Percentiles rank a stretch among this genome's conserved stretches.
Evolutionary conservation across 2,329 filamentous ascomycete species (phyloP).

Genomic region (Phaeosphaeriaceae sp.): DNA sequence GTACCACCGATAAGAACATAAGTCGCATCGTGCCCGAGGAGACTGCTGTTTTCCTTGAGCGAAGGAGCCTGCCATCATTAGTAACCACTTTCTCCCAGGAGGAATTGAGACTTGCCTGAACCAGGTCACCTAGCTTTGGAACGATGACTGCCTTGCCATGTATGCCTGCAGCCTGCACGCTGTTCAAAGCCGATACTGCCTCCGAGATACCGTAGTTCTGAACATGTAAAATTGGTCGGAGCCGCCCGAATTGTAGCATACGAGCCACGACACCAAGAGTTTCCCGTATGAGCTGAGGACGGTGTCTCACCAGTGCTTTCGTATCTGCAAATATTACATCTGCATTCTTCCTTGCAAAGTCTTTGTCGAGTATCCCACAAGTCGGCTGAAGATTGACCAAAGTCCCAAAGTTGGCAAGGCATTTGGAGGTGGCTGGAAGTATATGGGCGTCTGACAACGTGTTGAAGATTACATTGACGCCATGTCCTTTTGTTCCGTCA

Average conservation of each 20-base stretch:
- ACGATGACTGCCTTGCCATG: conserved; percentile 26
- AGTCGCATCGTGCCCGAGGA: conserved; percentile 17
- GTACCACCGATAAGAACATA: conserved; percentile 33
- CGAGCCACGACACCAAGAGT: conserved; percentile 19
- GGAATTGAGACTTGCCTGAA: conserved; percentile 20
- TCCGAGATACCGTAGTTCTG: conserved; percentile 19
- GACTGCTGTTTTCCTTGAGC: background rate
- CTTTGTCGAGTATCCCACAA: conserved; percentile 24
- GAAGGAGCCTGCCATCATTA: background rate
- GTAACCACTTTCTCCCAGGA: conserved; percentile 31
- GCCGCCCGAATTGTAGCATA: conserved; percentile 22
- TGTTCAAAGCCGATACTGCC: conserved; percentile 18
- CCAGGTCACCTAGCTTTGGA: conserved; percentile 22
- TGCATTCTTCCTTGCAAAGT: conserved; percentile 24
- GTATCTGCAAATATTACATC: conserved; percentile 15
- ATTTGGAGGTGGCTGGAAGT: conserved; percentile 27
- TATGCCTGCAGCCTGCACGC: conserved; percentile 11
- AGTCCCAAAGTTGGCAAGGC: conserved; percentile 3
- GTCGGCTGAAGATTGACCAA: background rate
- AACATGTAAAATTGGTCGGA: conserved; percentile 12
- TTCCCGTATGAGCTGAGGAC: conserved; percentile 23
- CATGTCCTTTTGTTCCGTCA: conserved; percentile 26
- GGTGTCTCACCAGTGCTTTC: conserved; percentile 12
- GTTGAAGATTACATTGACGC: conserved; percentile 46
- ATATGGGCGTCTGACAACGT: conserved; percentile 28